Evolutionary conservation across 306 rosid species (phyloP), one percentile per base, ranked within the genome.

Genomic region (peach (Prunus persica)): DNA sequence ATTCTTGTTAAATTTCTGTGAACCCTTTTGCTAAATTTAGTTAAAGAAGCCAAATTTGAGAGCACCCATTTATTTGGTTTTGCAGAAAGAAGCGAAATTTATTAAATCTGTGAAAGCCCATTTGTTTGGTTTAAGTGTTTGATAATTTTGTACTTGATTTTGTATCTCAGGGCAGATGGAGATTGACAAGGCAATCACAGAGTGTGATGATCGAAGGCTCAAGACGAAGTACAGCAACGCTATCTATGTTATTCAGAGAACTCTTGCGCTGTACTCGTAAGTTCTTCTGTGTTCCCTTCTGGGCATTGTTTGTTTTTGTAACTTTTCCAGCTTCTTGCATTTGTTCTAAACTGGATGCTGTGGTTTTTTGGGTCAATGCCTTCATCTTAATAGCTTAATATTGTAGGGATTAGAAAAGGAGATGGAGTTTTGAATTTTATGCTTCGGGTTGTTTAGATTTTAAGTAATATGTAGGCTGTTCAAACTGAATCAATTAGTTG

Each of bases 191-290:
- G 97, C 98, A 80, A 89, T 91, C 65, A 87, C 85, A 70, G 92
- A 79, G 83, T 87, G 97, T 81, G 86, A 87, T 32, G 96, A 93
- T 88, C 87, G 88, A 82, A 88, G 98, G 82, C 96, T 93, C 71
- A 93, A 88, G 87, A 89, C 97, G 62, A 93, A 93, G 92, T 93
- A 91, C 81, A 81, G 84, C 41, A 89, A 91, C 73, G 96, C 98
- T 52, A 91, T 93, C 83, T 86, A 86, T 86, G 93, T 91, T 72
- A 89, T 93, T 81, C 89, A 82, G 90, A 90, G 98, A 86, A 93
- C 98, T 85, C 81, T 93, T 67, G 85, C 97, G 77, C 81, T 93
- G 50, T 90, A 91, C 83, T 75, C 97, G 98, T 93, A 83, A 85
- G 98, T 86, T 75, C 62, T 87, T 81, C 30, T 77, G 69, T 38